A percentile compares a stretch with the other conserved stretches of the same genome.
phyloP scores from a whole-genome alignment of 139 green algal species.

The Limnomonas spitsbergensis region DNA sequence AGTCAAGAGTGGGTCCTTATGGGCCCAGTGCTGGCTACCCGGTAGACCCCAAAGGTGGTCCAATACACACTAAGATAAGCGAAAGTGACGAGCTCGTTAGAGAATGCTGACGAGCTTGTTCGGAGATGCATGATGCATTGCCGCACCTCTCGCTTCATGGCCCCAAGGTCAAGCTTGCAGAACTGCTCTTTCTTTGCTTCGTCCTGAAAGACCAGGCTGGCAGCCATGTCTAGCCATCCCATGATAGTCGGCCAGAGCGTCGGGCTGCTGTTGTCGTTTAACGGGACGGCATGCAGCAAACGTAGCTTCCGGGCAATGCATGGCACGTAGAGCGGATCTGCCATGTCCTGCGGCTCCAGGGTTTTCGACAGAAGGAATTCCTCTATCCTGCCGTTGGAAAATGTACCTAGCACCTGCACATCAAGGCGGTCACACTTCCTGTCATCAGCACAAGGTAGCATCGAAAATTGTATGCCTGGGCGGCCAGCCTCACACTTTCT shows the following conservation, averaged over 20 bases:
- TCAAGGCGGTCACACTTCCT: background rate
- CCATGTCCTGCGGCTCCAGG: conserved; percentile 70
- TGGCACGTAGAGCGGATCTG: conserved; percentile 33
- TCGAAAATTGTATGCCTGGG: background rate
- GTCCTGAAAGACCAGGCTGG: conserved; percentile 56
- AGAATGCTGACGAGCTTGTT: background rate
- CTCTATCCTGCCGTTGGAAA: conserved; percentile 82
- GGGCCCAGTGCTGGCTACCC: no score
- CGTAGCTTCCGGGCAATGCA: conserved; percentile 61
- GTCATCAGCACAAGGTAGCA: no score
- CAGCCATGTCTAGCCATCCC: conserved; percentile 63
- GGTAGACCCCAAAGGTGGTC: no score
- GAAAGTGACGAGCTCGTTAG: no score
- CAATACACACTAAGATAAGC: no score
- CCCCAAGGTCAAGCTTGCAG: background rate
- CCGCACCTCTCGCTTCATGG: conserved; percentile 4
- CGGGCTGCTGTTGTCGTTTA: background rate
- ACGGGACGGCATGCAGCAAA: background rate
- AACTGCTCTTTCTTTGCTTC: conserved; percentile 42
- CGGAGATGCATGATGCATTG: background rate
- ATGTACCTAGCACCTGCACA: conserved; percentile 76
- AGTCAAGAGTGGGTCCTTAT: no score
- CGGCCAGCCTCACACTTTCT: no score
- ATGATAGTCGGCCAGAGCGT: conserved; percentile 22
- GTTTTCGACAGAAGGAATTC: conserved; percentile 62